Percentiles rank a stretch among this genome's conserved stretches.
These are phyloP conservation scores for Acarospora socialis DNA, from an alignment of 2,329 filamentous ascomycete species.

Conservation along the genomic window DNA sequence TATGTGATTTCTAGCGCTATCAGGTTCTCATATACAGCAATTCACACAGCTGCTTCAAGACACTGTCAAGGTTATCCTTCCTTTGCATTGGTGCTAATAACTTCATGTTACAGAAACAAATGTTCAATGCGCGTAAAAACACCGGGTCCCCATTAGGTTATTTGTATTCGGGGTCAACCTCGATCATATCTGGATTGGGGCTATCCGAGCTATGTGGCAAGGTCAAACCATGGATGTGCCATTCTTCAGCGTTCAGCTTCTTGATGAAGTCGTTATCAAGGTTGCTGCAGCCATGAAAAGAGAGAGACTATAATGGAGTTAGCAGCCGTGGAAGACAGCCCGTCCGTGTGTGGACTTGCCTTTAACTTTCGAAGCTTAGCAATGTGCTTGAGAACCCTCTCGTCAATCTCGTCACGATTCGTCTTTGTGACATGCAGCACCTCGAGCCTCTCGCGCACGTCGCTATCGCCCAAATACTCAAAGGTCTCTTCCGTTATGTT, in stretches of 20 bases:
- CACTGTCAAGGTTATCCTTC: too few species aligned
- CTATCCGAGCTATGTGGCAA: constrained; percentile 1
- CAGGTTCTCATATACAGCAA: too few species aligned
- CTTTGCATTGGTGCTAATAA: too few species aligned
- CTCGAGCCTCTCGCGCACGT: constrained; percentile 4
- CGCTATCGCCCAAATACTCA: constrained; percentile 9
- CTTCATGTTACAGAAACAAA: too few species aligned
- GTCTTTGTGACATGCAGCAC: constrained; percentile 8
- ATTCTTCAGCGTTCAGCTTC: constrained; percentile 9
- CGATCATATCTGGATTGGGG: constrained; percentile 4
- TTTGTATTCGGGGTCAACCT: constrained; percentile 13
- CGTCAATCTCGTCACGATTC: constrained; percentile 7
- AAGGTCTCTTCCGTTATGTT: constrained; percentile 11
- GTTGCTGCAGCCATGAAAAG: constrained; percentile 9
- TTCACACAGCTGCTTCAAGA: too few species aligned
- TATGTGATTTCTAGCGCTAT: too few species aligned
- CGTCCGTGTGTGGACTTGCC: background rate
- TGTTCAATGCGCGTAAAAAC: background rate
- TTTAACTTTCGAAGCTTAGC: constrained; percentile 5
- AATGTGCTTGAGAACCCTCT: constrained; percentile 4
- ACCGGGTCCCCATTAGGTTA: constrained; percentile 1
- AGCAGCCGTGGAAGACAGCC: background rate
- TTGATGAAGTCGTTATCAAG: constrained; percentile 8
- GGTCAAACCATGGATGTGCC: constrained; percentile 10
- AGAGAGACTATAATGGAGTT: constrained; percentile 7